phyloP scores from a whole-genome alignment of 352 stramenopile genomes.

The Blastocystis sp. region DNA sequence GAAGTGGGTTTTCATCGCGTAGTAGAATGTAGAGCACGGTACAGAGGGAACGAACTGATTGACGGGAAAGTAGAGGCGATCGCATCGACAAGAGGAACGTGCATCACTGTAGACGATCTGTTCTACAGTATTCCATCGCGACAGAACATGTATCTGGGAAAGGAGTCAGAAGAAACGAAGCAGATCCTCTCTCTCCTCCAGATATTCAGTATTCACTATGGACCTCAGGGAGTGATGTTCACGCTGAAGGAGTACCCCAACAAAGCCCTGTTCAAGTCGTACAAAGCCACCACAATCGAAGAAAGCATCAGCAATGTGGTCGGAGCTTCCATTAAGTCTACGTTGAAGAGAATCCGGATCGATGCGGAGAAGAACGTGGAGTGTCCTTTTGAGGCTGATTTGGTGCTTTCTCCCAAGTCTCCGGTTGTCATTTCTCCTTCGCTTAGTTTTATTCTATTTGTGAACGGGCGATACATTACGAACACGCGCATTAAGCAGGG shows the following conservation, averaged over 20 bases:
- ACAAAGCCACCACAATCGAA: neutral
- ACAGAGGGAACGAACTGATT: conserved; percentile 80
- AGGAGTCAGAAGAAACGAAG: conserved; percentile 24
- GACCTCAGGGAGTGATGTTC: conserved; percentile 80
- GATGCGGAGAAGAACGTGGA: neutral
- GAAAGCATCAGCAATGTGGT: conserved; percentile 37
- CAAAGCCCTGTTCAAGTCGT: neutral
- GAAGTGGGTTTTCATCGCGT: neutral
- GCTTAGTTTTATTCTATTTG: conserved; percentile 84
- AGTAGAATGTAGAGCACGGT: conserved; percentile 75
- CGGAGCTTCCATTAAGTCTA: neutral
- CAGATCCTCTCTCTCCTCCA: conserved; percentile 6
- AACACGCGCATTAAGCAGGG: conserved; percentile 80
- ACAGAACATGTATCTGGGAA: conserved; percentile 67
- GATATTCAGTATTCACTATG: conserved; percentile 68
- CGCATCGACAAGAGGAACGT: conserved; percentile 71
- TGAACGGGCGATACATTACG: conserved; percentile 93
- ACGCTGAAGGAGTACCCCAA: conserved; percentile 66
- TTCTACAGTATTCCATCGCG: conserved; percentile 96
- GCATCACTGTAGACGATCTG: conserved; percentile 84
- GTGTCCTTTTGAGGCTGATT: conserved; percentile 5
- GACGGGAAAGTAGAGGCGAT: conserved; percentile 67
- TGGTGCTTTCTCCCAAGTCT: conserved; percentile 12
- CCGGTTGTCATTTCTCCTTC: neutral
- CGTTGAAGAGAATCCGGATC: neutral